Evolutionary conservation across 495 filamentous ascomycete species (phyloP), one percentile per base, ranked within the genome.

Genomic region (Trichocladium antarcticum): DNA sequence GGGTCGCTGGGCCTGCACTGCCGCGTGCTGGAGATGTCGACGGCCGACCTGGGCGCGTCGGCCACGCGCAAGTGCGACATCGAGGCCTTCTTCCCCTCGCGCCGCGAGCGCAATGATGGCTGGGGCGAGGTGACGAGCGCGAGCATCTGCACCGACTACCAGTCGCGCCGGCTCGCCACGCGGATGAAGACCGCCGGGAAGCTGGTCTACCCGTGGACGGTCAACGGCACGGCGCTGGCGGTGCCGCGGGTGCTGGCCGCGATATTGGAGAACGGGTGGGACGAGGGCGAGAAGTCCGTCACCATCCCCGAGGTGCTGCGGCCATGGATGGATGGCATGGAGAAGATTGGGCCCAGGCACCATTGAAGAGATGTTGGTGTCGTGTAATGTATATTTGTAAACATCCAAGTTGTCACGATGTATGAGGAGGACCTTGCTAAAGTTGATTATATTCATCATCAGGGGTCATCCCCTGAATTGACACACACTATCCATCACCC

Each of bases 101-200:
- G 92, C 1, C 73, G 76, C 42, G 70, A 74, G 27, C 69, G 77
- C 15, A 81, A 89, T 61, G 77, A 81, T 21, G 90, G 88, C 11
- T 98, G 87, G 84, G 92, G 92, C 27, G 92, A 98, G 64, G 85
- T 98, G 10, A 94, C 89, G 0, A 87, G 81, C 44, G 80, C 87
- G 11, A 90, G 85, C 45, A 83, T 89, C 49, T 98, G 92, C 64
- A 92, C 87, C 5, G 93, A 97, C 62, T 97, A 97, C 66, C 92
- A 98, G 72, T 82, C 77, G 17, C 74, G 92, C 8, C 75, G 92
- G 16, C 69, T 98, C 32, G 83, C 76, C 21, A 94, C 92, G 10
- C 74, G 81, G 15, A 65, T 86, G 14, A 70, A 71, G 61, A 50
- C 55, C 16, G 45, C 67, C 40, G 74, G 71, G 12, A 74, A 70